Evolutionary conservation across 2,329 filamentous ascomycete genomes (phyloP).

Genomic region (Colletotrichum godetiae): DNA sequence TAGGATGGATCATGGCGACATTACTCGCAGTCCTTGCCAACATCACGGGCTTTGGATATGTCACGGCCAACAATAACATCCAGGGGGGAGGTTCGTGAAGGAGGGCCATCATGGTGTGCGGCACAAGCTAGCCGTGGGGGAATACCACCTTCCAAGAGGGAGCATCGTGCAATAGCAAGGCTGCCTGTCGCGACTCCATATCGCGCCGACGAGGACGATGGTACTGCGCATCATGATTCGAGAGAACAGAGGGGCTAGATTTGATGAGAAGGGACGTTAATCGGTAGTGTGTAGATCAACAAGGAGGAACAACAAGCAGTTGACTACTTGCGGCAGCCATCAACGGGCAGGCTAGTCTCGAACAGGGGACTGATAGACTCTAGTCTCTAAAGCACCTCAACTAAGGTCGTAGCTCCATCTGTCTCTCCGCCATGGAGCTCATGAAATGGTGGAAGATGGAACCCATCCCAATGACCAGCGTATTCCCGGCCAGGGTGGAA

Average conservation of each 20-base stretch:
- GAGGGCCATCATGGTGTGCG: slow-evolving; percentile 13
- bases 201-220: neutral
- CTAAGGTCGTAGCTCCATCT: neutral
- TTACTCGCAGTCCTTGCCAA: neutral
- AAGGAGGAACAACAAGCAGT: neutral
- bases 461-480: neutral
- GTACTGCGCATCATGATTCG: slow-evolving; percentile 17
- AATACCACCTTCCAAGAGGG: slow-evolving; percentile 36
- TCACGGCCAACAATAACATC: neutral
- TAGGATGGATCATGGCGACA: neutral
- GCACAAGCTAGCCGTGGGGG: slow-evolving; percentile 22
- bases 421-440: neutral
- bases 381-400: neutral
- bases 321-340: neutral
- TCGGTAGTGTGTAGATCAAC: neutral
- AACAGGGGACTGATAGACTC: neutral
- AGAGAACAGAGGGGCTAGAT: neutral
- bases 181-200: slow-evolving; percentile 18
- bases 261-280: slow-evolving; percentile 3
- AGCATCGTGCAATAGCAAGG: slow-evolving; percentile 23
- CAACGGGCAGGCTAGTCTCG: neutral
- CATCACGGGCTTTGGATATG: slow-evolving; percentile 10
- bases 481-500: slow-evolving; percentile 3
- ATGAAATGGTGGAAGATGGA: neutral
- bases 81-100: neutral